These are phyloP conservation scores for Lignosus rhinocerotis DNA, from an alignment of 1,284 basidiomycete genomes.

Conservation along the genomic window DNA sequence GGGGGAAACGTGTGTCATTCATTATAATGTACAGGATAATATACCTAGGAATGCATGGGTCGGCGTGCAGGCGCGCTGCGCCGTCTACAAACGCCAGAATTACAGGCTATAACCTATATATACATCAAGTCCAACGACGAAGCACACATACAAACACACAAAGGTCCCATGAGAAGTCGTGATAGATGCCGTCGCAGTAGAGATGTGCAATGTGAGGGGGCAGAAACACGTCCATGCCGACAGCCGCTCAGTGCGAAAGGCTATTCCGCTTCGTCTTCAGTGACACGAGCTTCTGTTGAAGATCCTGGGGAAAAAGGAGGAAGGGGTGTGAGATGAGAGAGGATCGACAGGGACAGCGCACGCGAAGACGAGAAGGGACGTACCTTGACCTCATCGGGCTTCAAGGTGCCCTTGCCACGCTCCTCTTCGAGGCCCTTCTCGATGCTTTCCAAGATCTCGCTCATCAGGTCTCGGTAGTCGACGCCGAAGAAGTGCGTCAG, in stretches of 20 bases:
- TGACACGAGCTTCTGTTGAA: conserved; percentile 58
- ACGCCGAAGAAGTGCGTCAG: conserved; percentile 83
- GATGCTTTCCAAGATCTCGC: conserved; percentile 75
- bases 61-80: conserved; percentile 8
- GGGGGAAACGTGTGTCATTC: background rate
- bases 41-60: conserved; percentile 15
- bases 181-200: conserved; percentile 3
- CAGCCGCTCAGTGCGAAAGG: conserved; percentile 20
- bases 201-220: background rate
- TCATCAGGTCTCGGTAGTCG: conserved; percentile 72
- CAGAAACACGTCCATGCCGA: background rate
- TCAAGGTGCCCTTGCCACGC: conserved; percentile 57
- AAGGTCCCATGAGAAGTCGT: background rate
- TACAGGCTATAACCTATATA: conserved; percentile 1
- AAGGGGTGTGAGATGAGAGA: background rate
- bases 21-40: conserved; percentile 23
- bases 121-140: background rate
- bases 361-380: conserved; percentile 26
- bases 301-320: conserved; percentile 46
- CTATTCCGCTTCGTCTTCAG: conserved; percentile 50
- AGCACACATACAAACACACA: conserved; percentile 1
- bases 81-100: conserved; percentile 2
- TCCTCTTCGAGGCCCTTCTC: conserved; percentile 75
- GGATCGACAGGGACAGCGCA: background rate
- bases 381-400: conserved; percentile 70